Percentiles rank a stretch among this genome's conserved stretches.
Conservation (phyloP, 2,329 filamentous ascomycete species). For the Sporothrix euskadiensis region DNA sequence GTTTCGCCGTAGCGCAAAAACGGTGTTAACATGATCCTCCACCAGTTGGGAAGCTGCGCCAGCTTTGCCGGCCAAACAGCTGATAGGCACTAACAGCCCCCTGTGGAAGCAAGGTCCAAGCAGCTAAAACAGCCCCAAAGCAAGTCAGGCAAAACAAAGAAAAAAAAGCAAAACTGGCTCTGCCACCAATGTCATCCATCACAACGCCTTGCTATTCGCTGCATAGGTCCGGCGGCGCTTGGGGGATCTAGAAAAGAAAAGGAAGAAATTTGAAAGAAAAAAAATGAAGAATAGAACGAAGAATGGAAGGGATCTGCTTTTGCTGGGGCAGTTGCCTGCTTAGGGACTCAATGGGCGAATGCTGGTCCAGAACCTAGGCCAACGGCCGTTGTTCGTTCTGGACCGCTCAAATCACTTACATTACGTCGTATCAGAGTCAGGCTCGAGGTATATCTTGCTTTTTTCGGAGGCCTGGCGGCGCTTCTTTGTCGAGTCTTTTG, state of each 20-base stretch:
- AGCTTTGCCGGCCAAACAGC: background rate
- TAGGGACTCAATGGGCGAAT: background rate
- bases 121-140: background rate
- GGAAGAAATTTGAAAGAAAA: background rate
- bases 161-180: background rate
- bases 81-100: background rate
- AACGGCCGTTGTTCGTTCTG: conserved; percentile 3
- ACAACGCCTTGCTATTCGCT: background rate
- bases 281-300: background rate
- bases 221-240: background rate
- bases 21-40: conserved; percentile 2
- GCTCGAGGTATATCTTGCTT: background rate
- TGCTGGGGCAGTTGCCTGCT: background rate
- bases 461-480: background rate
- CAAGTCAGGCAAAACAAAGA: background rate
- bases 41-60: background rate
- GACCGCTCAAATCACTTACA: background rate
- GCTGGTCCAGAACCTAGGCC: background rate
- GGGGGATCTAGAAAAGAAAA: background rate
- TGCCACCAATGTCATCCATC: conserved; percentile 20
- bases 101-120: background rate
- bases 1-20: conserved; percentile 16
- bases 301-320: background rate
- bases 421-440: background rate
- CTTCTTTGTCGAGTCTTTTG: background rate